Evolutionary conservation across 352 stramenopile genomes (phyloP).

Genomic region (Globisporangium echinulatum): DNA sequence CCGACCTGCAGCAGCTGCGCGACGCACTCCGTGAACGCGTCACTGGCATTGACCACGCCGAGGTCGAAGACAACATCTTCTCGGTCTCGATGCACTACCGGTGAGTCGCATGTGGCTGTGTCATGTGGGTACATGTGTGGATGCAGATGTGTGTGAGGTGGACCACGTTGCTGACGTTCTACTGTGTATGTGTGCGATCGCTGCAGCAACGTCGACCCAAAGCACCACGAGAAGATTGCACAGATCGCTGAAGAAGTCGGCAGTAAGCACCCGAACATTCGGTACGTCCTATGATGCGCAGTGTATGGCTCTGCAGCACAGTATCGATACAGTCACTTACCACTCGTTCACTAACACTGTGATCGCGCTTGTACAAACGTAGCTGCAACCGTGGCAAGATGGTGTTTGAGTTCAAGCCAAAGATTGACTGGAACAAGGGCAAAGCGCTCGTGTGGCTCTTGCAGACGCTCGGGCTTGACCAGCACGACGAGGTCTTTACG

Average conservation of each 20-base stretch:
- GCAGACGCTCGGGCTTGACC: conserved; percentile 60
- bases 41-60: conserved; percentile 41
- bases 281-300: conserved; percentile 16
- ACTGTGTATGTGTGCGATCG: too few species aligned
- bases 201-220: conserved; percentile 51
- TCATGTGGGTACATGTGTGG: background rate
- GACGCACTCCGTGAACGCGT: conserved; percentile 42
- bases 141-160: background rate
- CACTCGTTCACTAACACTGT: background rate
- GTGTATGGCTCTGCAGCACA: background rate
- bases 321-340: background rate
- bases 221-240: conserved; percentile 29
- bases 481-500: conserved; percentile 77
- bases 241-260: conserved; percentile 33
- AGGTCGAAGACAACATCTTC: conserved; percentile 88
- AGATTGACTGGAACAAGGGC: conserved; percentile 91
- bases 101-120: conserved; percentile 19
- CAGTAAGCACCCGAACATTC: conserved; percentile 51
- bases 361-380: background rate
- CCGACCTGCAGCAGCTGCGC: conserved; percentile 51
- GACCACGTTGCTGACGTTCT: background rate
- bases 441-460: conserved; percentile 86
- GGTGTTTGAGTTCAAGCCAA: conserved; percentile 89
- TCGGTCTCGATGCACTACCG: conserved; percentile 87
- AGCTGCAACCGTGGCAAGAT: conserved; percentile 84